Base-by-base conservation (phyloP, 2,329 filamentous ascomycete species). In the Plenodomus lindquistii region DNA sequence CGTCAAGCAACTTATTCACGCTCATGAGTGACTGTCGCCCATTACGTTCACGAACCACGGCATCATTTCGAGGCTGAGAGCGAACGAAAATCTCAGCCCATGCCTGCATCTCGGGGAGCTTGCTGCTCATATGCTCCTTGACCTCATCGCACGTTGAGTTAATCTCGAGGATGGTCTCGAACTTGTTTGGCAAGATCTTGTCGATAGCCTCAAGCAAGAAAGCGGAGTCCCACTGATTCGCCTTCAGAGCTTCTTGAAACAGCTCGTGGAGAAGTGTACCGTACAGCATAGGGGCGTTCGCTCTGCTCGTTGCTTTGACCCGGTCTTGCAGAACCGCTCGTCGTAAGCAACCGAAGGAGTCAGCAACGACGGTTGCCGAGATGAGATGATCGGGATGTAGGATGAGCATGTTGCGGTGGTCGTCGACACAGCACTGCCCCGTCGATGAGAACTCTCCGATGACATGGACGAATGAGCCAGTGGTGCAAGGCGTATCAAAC, bases 301-400 rank as follows among this genome's bases (percentile, higher is more conserved):
- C 81, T 57, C 91, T 88, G 62, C 86, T 88, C 0, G 91, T 93
- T 8, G 91, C 90, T 72, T 97, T 97, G 62, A 99, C 87, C 24
- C 94, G 87, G 70, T 99, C 93, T 71, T 97, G 92, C 20, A 99
- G 81, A 1, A 97, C 93, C 22, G 94, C 91, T 55, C 93, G 87
- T 16, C 94, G 87, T 68, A 89, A 86, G 67, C 94, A 99, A 19
- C 86, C 87, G 69, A 97, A 96, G 0, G 94, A 96, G 72, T 99
- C 94, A n/a, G 91, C 92, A 37, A 99, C 88, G 4, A 95, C 91
- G 0, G 94, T 97, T 2, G 94, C 88, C 2, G 94, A 97, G 44
- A 99, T 88, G 27, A 99, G 82, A 73, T 97, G 92, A 65, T 99
- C 94, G 0, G 94, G 94, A 65, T 99, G 92, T 13, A 99, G 76